These are phyloP conservation scores for Arthrocladium fulminans DNA, from an alignment of 2,329 filamentous ascomycete species.

Conservation along the genomic window DNA sequence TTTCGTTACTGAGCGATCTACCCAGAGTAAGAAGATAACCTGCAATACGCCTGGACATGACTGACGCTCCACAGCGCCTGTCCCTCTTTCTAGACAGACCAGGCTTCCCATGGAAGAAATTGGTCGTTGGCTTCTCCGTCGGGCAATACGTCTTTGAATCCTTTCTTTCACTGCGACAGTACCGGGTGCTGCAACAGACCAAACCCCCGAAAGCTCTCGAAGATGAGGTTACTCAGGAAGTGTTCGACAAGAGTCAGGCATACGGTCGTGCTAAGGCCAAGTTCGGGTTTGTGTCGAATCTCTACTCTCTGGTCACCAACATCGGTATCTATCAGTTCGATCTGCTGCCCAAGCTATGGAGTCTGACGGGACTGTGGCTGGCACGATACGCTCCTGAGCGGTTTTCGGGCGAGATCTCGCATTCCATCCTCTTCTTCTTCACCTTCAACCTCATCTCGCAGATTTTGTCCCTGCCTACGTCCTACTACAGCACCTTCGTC, in stretches of 20 bases:
- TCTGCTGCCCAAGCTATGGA: conserved; percentile 84
- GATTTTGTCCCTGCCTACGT: conserved; percentile 66
- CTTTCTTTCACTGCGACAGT: conserved; percentile 82
- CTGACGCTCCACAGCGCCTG: conserved; percentile 46
- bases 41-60: not conserved
- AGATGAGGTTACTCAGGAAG: conserved; percentile 78
- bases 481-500: conserved; percentile 89
- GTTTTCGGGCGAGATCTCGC: conserved; percentile 85
- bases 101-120: conserved; percentile 91
- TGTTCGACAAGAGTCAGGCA: conserved; percentile 82
- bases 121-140: conserved; percentile 89
- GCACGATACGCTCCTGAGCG: conserved; percentile 63
- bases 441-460: conserved; percentile 76
- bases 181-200: conserved; percentile 70
- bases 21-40: conserved; percentile 16
- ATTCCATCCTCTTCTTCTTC: conserved; percentile 87
- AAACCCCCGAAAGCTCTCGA: conserved; percentile 78
- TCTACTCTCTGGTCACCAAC: conserved; percentile 83
- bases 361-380: conserved; percentile 65
- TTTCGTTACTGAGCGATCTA: conserved; percentile 21
- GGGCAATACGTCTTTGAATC: conserved; percentile 86
- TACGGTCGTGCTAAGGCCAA: conserved; percentile 94
- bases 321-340: conserved; percentile 83
- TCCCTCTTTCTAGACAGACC: conserved; percentile 82
- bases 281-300: conserved; percentile 69